A percentile compares a stretch with the other conserved stretches of the same genome.
Conservation (phyloP, 2,329 filamentous ascomycete genomes). For the Didymellaceae sp. region DNA sequence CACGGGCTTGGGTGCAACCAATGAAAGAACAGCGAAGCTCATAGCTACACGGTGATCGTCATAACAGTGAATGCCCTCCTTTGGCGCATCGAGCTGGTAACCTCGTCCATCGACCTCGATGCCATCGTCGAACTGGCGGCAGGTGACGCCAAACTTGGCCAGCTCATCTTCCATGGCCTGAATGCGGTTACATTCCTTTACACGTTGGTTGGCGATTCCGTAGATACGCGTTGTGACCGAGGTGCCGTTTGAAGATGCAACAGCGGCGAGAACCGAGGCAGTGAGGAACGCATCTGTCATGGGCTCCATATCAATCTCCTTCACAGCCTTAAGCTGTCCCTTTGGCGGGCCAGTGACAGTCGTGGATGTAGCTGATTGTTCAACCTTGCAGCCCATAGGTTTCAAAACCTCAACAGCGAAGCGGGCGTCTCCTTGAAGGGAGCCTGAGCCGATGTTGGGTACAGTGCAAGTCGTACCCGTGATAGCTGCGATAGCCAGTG, state of each 20-base stretch:
- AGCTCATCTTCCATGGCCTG: slow-evolving; percentile 94
- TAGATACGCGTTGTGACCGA: slow-evolving; percentile 78
- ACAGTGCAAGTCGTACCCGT: slow-evolving; percentile 95
- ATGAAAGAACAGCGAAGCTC: slow-evolving; percentile 91
- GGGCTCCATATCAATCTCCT: slow-evolving; percentile 94
- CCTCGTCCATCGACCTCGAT: slow-evolving; percentile 73
- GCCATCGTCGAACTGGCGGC: slow-evolving; percentile 91
- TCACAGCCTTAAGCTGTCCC: slow-evolving; percentile 75
- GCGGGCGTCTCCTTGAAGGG: slow-evolving; percentile 90
- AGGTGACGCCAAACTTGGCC: slow-evolving; percentile 88
- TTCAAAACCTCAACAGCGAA: slow-evolving; percentile 89
- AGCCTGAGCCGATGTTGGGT: slow-evolving; percentile 91
- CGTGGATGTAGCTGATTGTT: slow-evolving; percentile 84
- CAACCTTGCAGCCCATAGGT: slow-evolving; percentile 92
- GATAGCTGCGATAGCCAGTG: slow-evolving; percentile 90
- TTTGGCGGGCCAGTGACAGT: slow-evolving; percentile 87
- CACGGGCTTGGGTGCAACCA: slow-evolving; percentile 73
- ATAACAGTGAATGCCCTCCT: slow-evolving; percentile 83
- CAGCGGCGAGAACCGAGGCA: slow-evolving; percentile 89
- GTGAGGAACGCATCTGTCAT: slow-evolving; percentile 99
- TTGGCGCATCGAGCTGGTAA: slow-evolving; percentile 57
- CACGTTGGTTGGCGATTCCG: slow-evolving; percentile 95
- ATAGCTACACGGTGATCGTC: slow-evolving; percentile 98
- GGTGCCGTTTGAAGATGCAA: slow-evolving; percentile 72
- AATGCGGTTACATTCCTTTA: slow-evolving; percentile 98